phyloP scores from a whole-genome alignment of 1,139 yeast species.

The Debaryomyces sp. region DNA sequence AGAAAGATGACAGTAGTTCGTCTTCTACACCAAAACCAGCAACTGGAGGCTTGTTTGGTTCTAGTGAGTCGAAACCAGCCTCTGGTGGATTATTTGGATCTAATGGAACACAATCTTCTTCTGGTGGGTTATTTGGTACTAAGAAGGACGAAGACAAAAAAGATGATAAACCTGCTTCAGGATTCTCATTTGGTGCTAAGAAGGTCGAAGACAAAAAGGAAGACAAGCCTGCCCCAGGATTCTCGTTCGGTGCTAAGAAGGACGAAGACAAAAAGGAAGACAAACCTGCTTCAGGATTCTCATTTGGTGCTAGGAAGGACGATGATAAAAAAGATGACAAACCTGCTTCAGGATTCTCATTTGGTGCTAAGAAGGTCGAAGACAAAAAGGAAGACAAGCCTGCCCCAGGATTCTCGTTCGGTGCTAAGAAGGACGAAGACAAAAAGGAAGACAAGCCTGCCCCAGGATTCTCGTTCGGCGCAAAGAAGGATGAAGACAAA shows the following conservation, averaged over 20 bases:
- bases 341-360: conserved; percentile 15
- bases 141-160: conserved; percentile 16
- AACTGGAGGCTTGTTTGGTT: conserved; percentile 14
- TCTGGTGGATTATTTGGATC: conserved; percentile 17
- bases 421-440: conserved; percentile 26
- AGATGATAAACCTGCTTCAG: conserved; percentile 10
- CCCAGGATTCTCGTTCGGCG: conserved; percentile 21
- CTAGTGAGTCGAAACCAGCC: conserved; percentile 3
- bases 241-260: conserved; percentile 27
- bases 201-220: conserved; percentile 16
- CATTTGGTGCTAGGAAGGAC: conserved; percentile 22
- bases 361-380: conserved; percentile 28
- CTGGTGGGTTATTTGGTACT: conserved; percentile 14
- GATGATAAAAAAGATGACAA: conserved; percentile 17
- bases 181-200: conserved; percentile 6
- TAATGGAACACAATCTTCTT: conserved; percentile 14
- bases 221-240: conserved; percentile 17
- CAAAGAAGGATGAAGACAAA: conserved; percentile 24
- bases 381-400: no score
- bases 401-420: conserved; percentile 18
- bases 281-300: conserved; percentile 17
- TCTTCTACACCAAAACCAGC: conserved; percentile 13
- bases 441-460: no score
- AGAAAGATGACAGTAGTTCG: conserved; percentile 12
- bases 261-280: conserved; percentile 24